phyloP scores from a whole-genome alignment of 345 rosid species.

The Rhizophora mangle region DNA sequence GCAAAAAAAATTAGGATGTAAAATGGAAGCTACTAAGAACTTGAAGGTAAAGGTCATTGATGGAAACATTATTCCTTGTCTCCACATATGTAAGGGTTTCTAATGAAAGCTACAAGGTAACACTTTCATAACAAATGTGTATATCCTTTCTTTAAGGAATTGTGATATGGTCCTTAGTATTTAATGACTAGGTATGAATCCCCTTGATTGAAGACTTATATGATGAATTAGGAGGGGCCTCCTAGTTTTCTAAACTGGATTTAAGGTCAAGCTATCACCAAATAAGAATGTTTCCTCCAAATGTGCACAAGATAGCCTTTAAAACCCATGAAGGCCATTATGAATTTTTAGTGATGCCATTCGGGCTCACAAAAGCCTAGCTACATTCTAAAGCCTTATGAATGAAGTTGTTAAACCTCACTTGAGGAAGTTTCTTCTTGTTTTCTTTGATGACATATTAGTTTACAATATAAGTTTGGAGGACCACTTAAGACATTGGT shows the following conservation, averaged over 20 bases:
- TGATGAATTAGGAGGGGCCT: neutral
- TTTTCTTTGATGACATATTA: neutral
- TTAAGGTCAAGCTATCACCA: neutral
- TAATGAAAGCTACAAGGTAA: no score
- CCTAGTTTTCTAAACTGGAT: neutral
- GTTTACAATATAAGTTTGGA: neutral
- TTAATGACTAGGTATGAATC: neutral
- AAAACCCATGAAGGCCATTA: neutral
- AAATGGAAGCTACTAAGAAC: no score
- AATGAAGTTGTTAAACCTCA: neutral
- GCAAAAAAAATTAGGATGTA: neutral
- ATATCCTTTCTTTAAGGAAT: no score
- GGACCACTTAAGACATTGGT: neutral
- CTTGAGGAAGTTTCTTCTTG: neutral
- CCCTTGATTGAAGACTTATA: neutral
- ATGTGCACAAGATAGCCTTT: neutral
- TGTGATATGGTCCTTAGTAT: no score
- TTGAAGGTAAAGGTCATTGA: neutral
- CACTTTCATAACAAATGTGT: no score
- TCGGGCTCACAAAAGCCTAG: neutral
- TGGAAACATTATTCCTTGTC: neutral
- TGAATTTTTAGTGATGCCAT: neutral
- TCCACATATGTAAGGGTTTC: no score
- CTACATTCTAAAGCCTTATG: neutral
- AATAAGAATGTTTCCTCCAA: neutral